Conservation (phyloP, 495 filamentous ascomycete genomes). For the Poronia punctata region DNA sequence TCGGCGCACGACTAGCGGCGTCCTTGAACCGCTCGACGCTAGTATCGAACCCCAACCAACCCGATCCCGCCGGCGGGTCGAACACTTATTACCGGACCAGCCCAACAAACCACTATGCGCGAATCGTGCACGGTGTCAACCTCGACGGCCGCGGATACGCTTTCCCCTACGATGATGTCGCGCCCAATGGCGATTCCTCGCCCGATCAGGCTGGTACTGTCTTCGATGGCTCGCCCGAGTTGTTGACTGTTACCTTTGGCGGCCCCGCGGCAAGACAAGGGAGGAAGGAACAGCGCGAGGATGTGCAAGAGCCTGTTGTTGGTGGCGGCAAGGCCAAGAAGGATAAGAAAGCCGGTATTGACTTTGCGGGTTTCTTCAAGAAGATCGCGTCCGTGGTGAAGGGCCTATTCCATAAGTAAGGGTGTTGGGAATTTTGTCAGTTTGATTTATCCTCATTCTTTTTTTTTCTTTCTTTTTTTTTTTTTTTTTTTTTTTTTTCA, state of each 20-base stretch:
- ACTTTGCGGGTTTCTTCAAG: constrained; percentile 1
- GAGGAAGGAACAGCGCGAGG: constrained; percentile 26
- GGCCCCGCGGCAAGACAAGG: constrained; percentile 29
- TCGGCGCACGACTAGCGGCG: constrained; percentile 60
- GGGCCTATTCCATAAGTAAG: constrained; percentile 4
- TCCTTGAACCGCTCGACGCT: constrained; percentile 63
- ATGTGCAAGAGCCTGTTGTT: constrained; percentile 27
- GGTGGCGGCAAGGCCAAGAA: constrained; percentile 8
- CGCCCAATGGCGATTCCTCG: constrained; percentile 39
- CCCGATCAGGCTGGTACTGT: constrained; percentile 58
- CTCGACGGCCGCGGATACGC: constrained; percentile 62
- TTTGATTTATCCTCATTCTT: not conserved
- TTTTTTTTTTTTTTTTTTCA: not conserved
- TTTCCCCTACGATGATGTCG: constrained; percentile 75
- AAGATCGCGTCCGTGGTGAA: constrained; percentile 1
- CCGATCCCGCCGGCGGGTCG: constrained; percentile 30
- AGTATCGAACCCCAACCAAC: constrained; percentile 41
- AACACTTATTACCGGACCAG: constrained; percentile 44
- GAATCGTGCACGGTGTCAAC: constrained; percentile 58
- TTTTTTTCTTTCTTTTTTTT: not conserved
- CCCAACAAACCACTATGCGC: constrained; percentile 65
- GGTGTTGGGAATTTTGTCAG: not conserved
- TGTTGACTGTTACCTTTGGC: constrained; percentile 58
- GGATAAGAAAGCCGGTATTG: constrained; percentile 2
- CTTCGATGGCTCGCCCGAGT: constrained; percentile 45